Evolutionary conservation across 2,329 filamentous ascomycete genomes (phyloP), one percentile per base, ranked within the genome.

Genomic region (Tolypocladium amazonense): DNA sequence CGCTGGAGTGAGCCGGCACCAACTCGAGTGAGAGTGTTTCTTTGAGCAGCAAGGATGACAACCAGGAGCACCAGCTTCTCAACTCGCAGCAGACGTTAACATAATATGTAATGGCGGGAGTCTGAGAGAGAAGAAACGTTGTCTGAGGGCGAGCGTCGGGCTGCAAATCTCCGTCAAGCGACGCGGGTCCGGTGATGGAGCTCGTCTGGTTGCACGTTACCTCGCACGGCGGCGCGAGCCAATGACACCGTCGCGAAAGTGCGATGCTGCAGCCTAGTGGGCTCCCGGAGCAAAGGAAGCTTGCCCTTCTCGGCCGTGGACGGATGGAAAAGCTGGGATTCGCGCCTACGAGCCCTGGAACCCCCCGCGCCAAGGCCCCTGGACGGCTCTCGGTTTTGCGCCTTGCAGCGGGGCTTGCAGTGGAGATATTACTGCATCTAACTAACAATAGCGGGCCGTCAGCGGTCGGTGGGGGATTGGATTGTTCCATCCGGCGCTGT

Each of bases 251-350:
- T 7, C 23, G 55, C 55, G 23, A 56, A 43, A 43, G 25, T 2
- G 5, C 30, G 47, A 33, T 33, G 47, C 27, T 9, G 27, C 47
- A 15, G 33, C n/a, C 4, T 38, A 7, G 54, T 39, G 56, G 63
- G 59, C 47, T 27, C 54, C 56, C 63, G 63, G 63, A 53, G 60
- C 54, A 64, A 64, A 63, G 63, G 63, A 64, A 60, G 60, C 56
- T 60, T 60, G 56, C 41, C 58, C 56, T 41, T 56, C 47, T 52
- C 27, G 47, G 47, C 47, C 47, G 27, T 50, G 43, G 45, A 27
- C n/a, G 45, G 45, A 47, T 27, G 45, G 45, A 47, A 45, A 35
- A 35, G 33, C n/a, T n/a, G n/a, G n/a, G n/a, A n/a, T n/a, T n/a
- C n/a, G n/a, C n/a, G n/a, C n/a, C 14, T n/a, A 9, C 39, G 2